These are phyloP conservation scores for Suillus discolor DNA, from an alignment of 768 basidiomycete species.

Conservation along the genomic window DNA sequence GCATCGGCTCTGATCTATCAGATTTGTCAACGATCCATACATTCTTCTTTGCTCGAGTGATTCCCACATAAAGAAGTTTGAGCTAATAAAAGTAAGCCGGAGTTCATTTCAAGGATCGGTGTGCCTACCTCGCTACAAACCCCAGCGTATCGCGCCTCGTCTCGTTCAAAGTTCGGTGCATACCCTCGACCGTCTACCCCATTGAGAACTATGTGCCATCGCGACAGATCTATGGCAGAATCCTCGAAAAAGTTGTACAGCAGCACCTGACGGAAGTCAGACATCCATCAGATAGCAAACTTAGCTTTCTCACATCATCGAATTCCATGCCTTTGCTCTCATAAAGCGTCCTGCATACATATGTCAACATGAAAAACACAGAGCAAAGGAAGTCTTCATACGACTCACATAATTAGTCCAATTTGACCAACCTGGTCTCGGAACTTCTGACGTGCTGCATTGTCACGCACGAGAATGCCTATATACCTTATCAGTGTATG, in stretches of 20 bases:
- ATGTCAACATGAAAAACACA: neutral
- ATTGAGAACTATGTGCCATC: conserved; percentile 64
- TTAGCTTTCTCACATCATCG: conserved; percentile 17
- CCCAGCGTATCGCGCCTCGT: conserved; percentile 50
- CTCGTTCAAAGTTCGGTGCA: conserved; percentile 47
- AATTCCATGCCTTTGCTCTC: conserved; percentile 35
- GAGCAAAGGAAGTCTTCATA: neutral
- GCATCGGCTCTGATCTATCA: too few relatives aligned
- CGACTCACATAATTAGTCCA: conserved; percentile 57
- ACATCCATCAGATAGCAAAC: neutral
- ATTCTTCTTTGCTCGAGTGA: conserved; percentile 68
- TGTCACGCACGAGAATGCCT: conserved; percentile 74
- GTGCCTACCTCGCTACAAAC: conserved; percentile 57
- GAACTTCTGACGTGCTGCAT: conserved; percentile 49
- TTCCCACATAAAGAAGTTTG: conserved; percentile 70
- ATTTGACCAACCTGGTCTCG: conserved; percentile 57
- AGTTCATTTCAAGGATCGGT: neutral
- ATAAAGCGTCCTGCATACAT: conserved; percentile 29
- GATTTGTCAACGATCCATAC: conserved; percentile 74
- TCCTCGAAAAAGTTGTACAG: conserved; percentile 77
- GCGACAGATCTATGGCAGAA: conserved; percentile 49
- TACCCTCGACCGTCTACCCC: conserved; percentile 29
- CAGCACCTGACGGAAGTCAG: conserved; percentile 52
- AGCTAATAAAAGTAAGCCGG: conserved; percentile 40
- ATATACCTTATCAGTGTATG: neutral